phyloP scores from a whole-genome alignment of 2,329 filamentous ascomycete genomes.

The Penicillium expansum region DNA sequence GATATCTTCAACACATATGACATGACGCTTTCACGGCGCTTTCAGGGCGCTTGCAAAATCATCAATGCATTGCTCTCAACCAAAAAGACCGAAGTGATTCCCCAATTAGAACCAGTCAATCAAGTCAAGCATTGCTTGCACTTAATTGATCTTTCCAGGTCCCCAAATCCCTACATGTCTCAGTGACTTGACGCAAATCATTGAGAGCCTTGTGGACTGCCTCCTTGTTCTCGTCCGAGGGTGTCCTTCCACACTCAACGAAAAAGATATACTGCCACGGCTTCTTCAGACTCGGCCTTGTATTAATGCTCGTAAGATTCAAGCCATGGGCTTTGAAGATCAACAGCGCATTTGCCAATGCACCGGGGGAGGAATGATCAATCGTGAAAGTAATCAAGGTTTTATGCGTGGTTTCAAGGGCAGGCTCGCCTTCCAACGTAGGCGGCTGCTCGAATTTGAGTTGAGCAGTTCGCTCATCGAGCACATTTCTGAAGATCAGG shows the following conservation, averaged over 20 bases:
- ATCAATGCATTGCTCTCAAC: not conserved
- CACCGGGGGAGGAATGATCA: conserved; percentile 72
- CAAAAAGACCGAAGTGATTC: not conserved
- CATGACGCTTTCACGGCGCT: not conserved
- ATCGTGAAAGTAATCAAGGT: conserved; percentile 81
- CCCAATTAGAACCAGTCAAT: not conserved
- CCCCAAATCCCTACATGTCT: conserved; percentile 40
- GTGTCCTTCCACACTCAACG: conserved; percentile 74
- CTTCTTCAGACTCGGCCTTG: conserved; percentile 68
- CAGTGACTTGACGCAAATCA: conserved; percentile 37
- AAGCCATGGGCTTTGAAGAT: conserved; percentile 72
- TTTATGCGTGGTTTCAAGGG: conserved; percentile 49
- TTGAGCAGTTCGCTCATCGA: conserved; percentile 25
- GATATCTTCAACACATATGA: not conserved
- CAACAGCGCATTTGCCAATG: conserved; percentile 73
- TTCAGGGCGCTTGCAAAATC: not conserved
- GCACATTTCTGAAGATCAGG: conserved; percentile 42
- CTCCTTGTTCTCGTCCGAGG: conserved; percentile 27
- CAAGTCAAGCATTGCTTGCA: not conserved
- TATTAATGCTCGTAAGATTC: conserved; percentile 89
- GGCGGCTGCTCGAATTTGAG: conserved; percentile 18
- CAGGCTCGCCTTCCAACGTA: not conserved
- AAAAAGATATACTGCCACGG: conserved; percentile 95
- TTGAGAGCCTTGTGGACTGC: conserved; percentile 32
- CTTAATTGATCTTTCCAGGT: conserved; percentile 40